phyloP scores from a whole-genome alignment of 2,329 filamentous ascomycete genomes.

The Aphanocladium album region DNA sequence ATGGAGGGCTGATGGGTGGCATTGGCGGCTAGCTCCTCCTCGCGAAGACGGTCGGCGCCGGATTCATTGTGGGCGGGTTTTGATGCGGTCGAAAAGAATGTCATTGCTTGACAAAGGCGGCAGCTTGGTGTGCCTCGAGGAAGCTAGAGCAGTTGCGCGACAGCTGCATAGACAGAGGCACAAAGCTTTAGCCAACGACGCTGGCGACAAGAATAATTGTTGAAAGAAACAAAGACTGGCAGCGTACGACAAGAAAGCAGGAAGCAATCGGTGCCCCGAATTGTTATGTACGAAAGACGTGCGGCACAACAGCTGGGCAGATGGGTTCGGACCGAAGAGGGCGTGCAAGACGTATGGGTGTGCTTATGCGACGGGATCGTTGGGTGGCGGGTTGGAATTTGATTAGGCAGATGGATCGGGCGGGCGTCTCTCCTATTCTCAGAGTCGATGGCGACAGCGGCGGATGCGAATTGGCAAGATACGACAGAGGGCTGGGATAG shows the following conservation, averaged over 20 bases:
- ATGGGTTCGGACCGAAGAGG: neutral
- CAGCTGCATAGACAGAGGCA: neutral
- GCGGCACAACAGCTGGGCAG: neutral
- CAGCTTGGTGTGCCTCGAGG: neutral
- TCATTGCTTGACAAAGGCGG: constrained; percentile 8
- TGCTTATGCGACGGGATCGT: neutral
- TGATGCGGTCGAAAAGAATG: neutral
- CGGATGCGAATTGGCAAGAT: neutral
- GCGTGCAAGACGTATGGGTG: neutral
- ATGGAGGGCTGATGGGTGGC: neutral
- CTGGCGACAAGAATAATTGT: neutral
- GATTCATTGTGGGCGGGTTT: neutral
- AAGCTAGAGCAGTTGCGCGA: neutral
- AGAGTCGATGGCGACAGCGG: neutral
- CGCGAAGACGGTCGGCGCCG: neutral
- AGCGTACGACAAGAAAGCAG: neutral
- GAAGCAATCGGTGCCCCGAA: neutral
- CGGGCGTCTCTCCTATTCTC: too few species aligned
- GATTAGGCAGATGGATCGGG: neutral
- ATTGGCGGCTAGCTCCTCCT: neutral
- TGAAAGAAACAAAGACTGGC: neutral
- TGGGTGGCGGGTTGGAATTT: neutral
- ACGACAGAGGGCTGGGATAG: neutral
- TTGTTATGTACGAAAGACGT: neutral
- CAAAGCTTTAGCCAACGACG: neutral